These are phyloP conservation scores for Penicillium crystallinum DNA, from an alignment of 495 filamentous ascomycete species.

Conservation along the genomic window DNA sequence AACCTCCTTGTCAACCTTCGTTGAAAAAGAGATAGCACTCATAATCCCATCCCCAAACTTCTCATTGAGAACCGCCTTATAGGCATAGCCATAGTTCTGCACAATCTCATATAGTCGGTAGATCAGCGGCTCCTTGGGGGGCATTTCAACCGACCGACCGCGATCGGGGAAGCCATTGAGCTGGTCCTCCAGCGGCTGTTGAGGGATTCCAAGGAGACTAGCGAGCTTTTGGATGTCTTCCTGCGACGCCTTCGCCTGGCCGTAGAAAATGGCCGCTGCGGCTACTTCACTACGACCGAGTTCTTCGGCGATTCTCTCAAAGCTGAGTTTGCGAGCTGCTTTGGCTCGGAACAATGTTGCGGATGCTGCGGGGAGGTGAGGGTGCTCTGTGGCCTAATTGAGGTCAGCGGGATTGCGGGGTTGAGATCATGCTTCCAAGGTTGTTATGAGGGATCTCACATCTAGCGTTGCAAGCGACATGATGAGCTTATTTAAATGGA, in stretches of 20 bases:
- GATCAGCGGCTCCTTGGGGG: conserved; percentile 87
- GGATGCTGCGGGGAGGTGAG: conserved; percentile 61
- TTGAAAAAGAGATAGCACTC: conserved; percentile 91
- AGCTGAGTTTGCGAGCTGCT: conserved; percentile 65
- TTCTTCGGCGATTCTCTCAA: conserved; percentile 70
- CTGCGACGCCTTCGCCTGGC: conserved; percentile 72
- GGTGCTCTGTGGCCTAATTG: conserved; percentile 36
- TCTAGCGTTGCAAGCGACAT: conserved; percentile 43
- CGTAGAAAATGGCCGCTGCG: conserved; percentile 90
- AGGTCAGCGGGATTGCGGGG: conserved; percentile 1
- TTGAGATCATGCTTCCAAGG: conserved; percentile 4
- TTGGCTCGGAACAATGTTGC: conserved; percentile 82
- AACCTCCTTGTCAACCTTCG: conserved; percentile 92
- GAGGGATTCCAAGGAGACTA: conserved; percentile 56
- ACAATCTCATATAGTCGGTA: conserved; percentile 95
- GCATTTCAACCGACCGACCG: conserved; percentile 83
- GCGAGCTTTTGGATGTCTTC: conserved; percentile 75
- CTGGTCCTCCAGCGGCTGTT: conserved; percentile 53
- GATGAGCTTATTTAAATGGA: neutral
- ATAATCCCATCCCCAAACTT: conserved; percentile 99
- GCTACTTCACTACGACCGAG: conserved; percentile 87
- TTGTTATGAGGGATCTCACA: conserved; percentile 17
- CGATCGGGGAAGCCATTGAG: conserved; percentile 75
- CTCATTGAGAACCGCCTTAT: conserved; percentile 95
- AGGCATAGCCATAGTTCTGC: conserved; percentile 96